These are phyloP conservation scores for Wickerhamiella qilinensis DNA, from an alignment of 805 yeast species.

Conservation along the genomic window DNA sequence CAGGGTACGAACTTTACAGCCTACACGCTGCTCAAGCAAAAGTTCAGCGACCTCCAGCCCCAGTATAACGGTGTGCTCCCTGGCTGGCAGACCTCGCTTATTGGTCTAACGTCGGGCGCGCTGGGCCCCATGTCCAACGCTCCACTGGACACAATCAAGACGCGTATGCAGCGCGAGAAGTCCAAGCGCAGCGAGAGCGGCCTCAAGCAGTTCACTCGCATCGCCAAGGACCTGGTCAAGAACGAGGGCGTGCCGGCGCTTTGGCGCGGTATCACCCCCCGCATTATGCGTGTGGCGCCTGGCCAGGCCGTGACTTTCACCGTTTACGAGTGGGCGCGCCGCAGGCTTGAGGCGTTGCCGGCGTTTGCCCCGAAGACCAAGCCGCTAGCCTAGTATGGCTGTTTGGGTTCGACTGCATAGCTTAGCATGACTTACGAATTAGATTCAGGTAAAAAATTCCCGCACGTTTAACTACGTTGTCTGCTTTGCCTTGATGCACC, in stretches of 20 bases:
- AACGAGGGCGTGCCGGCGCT: slow-evolving; percentile 83
- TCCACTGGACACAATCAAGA: slow-evolving; percentile 92
- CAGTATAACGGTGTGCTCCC: slow-evolving; percentile 52
- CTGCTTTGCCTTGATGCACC: too few relatives aligned
- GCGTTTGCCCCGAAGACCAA: slow-evolving; percentile 7
- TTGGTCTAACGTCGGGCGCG: slow-evolving; percentile 90
- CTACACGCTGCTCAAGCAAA: slow-evolving; percentile 68
- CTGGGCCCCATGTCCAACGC: slow-evolving; percentile 96
- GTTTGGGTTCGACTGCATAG: neutral
- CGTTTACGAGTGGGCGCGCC: slow-evolving; percentile 79
- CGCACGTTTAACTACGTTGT: too few relatives aligned
- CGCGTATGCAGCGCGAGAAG: slow-evolving; percentile 86
- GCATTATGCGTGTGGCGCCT: slow-evolving; percentile 98
- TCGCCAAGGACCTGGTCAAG: slow-evolving; percentile 62
- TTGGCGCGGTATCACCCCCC: slow-evolving; percentile 95
- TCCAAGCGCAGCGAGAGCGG: slow-evolving; percentile 49
- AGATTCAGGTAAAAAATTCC: too few relatives aligned
- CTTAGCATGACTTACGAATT: neutral
- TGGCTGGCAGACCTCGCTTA: slow-evolving; percentile 82
- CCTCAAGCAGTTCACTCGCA: slow-evolving; percentile 59
- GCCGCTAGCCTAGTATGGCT: slow-evolving; percentile 3
- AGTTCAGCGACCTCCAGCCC: slow-evolving; percentile 37
- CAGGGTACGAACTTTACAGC: slow-evolving; percentile 98
- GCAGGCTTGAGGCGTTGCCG: slow-evolving; percentile 31
- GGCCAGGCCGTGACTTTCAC: slow-evolving; percentile 99